Conservation (phyloP, 768 basidiomycete genomes). For the Boletus pseudopeckii region DNA sequence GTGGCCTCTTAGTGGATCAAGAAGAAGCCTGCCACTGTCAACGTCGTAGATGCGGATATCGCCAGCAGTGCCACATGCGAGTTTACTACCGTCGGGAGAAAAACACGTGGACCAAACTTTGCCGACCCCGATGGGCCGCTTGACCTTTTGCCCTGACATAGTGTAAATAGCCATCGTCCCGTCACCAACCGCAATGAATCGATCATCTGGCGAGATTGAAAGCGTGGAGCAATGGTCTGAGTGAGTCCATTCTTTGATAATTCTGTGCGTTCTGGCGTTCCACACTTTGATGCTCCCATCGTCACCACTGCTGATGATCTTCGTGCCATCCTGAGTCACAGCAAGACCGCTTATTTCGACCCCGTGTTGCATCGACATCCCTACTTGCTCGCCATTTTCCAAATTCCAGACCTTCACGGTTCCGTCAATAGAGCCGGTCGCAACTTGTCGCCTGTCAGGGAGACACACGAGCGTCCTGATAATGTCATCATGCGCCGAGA, state of each 20-base stretch:
- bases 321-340: not conserved
- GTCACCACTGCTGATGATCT: not conserved
- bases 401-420: not conserved
- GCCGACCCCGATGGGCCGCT: not conserved
- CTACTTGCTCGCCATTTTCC: not conserved
- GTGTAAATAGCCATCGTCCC: too few species aligned
- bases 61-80: not conserved
- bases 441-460: not conserved
- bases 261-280: not conserved
- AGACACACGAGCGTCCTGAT: not conserved
- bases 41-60: not conserved
- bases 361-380: not conserved
- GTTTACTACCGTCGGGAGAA: not conserved
- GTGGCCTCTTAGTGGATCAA: not conserved
- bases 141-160: too few species aligned
- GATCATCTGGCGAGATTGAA: not conserved
- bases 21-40: not conserved
- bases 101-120: not conserved
- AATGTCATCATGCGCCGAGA: not conserved
- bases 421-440: not conserved
- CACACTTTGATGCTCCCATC: not conserved
- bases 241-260: not conserved
- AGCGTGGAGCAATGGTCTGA: not conserved
- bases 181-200: not conserved
- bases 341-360: rapidly evolving